phyloP scores from a whole-genome alignment of 345 rosid species.

The Acer saccharum region DNA sequence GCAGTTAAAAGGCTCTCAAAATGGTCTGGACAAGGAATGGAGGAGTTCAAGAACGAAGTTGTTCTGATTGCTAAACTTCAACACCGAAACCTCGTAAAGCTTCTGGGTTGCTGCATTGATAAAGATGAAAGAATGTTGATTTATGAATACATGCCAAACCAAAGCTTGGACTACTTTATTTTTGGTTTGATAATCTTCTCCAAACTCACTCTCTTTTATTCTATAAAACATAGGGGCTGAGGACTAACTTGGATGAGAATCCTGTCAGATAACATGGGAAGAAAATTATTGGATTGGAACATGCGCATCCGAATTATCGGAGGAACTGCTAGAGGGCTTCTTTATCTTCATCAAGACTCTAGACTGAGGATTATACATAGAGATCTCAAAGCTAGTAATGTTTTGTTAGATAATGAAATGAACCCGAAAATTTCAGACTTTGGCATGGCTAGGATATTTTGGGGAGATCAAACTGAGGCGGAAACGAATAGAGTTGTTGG shows the following conservation, averaged over 20 bases:
- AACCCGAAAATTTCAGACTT: conserved; percentile 54
- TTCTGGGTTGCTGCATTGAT: no score
- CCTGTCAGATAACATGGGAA: conserved; percentile 15
- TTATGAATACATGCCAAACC: no score
- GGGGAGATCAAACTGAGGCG: conserved; percentile 38
- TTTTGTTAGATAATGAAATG: conserved; percentile 38
- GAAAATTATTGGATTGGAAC: conserved; percentile 16
- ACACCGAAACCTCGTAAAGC: no score
- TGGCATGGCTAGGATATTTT: conserved; percentile 47
- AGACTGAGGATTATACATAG: conserved; percentile 27
- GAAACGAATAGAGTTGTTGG: conserved; percentile 18
- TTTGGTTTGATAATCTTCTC: no score
- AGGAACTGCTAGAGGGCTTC: conserved; percentile 27
- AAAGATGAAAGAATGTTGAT: no score
- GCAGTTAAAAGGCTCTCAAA: no score
- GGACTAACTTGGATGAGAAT: conserved; percentile 3
- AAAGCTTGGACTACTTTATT: no score
- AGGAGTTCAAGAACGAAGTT: no score
- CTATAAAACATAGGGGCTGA: neutral
- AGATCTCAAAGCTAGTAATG: conserved; percentile 47
- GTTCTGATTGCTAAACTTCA: no score
- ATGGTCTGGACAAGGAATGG: no score
- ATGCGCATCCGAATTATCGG: conserved; percentile 15
- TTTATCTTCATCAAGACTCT: conserved; percentile 38
- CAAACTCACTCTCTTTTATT: no score